These are phyloP conservation scores for Plasmodium cynomolgi DNA, from an alignment of 169 alveolate genomes.

Conservation along the genomic window DNA sequence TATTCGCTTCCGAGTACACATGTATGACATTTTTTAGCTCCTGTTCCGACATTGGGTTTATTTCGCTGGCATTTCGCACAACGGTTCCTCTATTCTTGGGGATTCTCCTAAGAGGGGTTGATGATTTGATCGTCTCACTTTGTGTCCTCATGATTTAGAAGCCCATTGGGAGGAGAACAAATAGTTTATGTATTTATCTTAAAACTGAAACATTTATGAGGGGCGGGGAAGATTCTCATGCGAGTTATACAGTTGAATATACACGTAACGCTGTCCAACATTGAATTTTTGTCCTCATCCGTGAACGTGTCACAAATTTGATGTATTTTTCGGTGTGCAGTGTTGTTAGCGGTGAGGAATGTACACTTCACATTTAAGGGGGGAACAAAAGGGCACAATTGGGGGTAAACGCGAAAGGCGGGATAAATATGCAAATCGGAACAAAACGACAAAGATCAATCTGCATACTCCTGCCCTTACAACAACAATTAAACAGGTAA, in stretches of 20 bases:
- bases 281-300: not conserved
- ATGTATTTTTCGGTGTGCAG: not conserved
- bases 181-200: not conserved
- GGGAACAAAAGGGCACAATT: not conserved
- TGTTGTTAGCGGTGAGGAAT: not conserved
- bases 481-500: not conserved
- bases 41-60: constrained; percentile 68
- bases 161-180: not conserved
- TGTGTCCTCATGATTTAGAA: constrained; percentile 36
- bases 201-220: constrained; percentile 15
- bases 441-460: not conserved
- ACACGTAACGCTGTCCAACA: not conserved
- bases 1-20: constrained; percentile 74
- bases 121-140: constrained; percentile 25
- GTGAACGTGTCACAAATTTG: not conserved
- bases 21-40: constrained; percentile 73
- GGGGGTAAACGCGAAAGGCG: not conserved
- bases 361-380: not conserved
- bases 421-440: not conserved
- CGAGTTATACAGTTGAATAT: constrained; percentile 6
- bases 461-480: not conserved
- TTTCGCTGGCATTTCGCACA: constrained; percentile 51
- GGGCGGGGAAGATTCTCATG: not conserved
- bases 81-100: constrained; percentile 74
- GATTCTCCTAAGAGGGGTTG: constrained; percentile 69